Evolutionary conservation across 2,329 filamentous ascomycete genomes (phyloP).

Genomic region (Amauroascus niger): DNA sequence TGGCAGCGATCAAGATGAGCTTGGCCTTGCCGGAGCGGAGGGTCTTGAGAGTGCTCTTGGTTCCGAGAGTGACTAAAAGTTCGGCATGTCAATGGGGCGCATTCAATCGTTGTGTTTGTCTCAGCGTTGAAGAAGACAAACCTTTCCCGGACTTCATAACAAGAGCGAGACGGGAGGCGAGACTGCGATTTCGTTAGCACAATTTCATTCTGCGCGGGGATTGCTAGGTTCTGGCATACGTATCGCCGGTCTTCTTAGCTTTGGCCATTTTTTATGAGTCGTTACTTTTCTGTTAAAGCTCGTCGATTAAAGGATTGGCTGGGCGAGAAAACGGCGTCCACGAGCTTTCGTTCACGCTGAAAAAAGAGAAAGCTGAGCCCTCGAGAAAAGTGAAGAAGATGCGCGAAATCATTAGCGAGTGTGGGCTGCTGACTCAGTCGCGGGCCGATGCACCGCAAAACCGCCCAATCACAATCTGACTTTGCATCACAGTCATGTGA

Average conservation of each 20-base stretch:
- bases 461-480: too few species aligned
- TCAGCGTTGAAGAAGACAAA: conserved; percentile 20
- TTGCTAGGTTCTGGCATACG: conserved; percentile 19
- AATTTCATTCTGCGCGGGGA: background rate
- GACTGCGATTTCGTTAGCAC: conserved; percentile 28
- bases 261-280: conserved; percentile 29
- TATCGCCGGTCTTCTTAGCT: conserved; percentile 72
- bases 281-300: conserved; percentile 1
- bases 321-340: conserved; percentile 2
- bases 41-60: conserved; percentile 82
- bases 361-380: background rate
- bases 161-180: conserved; percentile 60
- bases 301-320: conserved; percentile 9
- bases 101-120: background rate
- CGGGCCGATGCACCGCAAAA: too few species aligned
- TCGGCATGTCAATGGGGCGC: background rate
- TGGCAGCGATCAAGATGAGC: conserved; percentile 90
- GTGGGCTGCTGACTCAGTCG: conserved; percentile 12
- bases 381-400: background rate
- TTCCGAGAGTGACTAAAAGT: conserved; percentile 66
- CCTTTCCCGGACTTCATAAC: conserved; percentile 58
- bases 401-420: conserved; percentile 3
- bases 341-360: conserved; percentile 1
- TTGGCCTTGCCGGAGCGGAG: conserved; percentile 96
- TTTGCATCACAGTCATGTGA: too few species aligned